Percentiles rank a stretch among this genome's conserved stretches.
Evolutionary conservation across 2,329 filamentous ascomycete species (phyloP).

Genomic region (Dactylellina drechsleri): DNA sequence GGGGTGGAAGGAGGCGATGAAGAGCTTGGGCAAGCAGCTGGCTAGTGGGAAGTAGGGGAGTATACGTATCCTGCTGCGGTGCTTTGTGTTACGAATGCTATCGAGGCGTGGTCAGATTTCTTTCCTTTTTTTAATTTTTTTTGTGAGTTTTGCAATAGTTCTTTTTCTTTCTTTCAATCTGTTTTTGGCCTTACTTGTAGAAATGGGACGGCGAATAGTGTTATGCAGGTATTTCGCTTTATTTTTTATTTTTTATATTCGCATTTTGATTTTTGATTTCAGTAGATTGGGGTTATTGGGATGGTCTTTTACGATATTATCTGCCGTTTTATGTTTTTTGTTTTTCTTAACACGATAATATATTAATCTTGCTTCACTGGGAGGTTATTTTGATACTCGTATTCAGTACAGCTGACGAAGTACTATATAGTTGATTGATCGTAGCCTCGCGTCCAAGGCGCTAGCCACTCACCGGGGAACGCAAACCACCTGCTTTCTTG

Average conservation of each 20-base stretch:
- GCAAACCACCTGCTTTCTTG: too few species aligned
- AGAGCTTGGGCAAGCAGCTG: conserved; percentile 38
- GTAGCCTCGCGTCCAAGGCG: too few species aligned
- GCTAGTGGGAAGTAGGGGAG: conserved; percentile 6
- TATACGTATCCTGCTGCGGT: neutral
- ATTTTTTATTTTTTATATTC: neutral
- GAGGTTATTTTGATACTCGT: too few species aligned
- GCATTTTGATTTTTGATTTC: too few species aligned
- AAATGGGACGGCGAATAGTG: neutral
- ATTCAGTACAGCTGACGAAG: too few species aligned
- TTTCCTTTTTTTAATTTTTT: neutral
- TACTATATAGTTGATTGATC: too few species aligned
- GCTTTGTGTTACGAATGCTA: conserved; percentile 3
- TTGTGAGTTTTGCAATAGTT: neutral
- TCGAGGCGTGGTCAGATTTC: neutral
- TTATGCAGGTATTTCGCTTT: neutral
- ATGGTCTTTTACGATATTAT: too few species aligned
- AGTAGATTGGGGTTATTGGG: too few species aligned
- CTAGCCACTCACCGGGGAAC: too few species aligned
- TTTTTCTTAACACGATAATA: too few species aligned
- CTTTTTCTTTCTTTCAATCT: neutral
- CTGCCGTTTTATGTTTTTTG: too few species aligned
- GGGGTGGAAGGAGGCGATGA: conserved; percentile 49
- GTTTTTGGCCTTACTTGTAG: neutral
- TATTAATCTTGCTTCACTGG: too few species aligned